phyloP scores from a whole-genome alignment of 1,284 basidiomycete species.

The Cystobasidium sp. region DNA sequence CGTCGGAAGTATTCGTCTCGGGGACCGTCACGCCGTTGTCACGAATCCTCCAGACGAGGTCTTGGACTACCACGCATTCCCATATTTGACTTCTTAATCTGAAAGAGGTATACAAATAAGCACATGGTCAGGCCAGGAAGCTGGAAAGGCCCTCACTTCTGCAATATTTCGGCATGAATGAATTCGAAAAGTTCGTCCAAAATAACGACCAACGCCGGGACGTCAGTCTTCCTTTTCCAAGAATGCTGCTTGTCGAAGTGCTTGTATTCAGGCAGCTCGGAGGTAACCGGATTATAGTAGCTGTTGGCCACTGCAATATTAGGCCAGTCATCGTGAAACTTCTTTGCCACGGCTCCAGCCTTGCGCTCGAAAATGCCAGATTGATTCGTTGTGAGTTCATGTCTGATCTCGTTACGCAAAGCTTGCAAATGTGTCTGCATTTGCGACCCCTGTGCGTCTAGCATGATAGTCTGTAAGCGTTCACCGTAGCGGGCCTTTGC shows the following conservation, averaged over 20 bases:
- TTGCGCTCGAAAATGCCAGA: slow-evolving; percentile 22
- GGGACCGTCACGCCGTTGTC: slow-evolving; percentile 5
- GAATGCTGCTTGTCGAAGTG: slow-evolving; percentile 9
- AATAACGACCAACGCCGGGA: slow-evolving; percentile 41
- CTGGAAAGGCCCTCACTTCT: slow-evolving; percentile 10
- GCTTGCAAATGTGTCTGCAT: slow-evolving; percentile 57
- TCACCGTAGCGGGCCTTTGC: slow-evolving; percentile 59
- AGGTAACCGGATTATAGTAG: slow-evolving; percentile 19
- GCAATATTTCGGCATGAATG: slow-evolving; percentile 44
- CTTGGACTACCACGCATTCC: slow-evolving; percentile 26
- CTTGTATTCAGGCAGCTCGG: slow-evolving; percentile 12
- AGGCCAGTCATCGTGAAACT: slow-evolving; percentile 28
- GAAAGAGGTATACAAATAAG: not conserved
- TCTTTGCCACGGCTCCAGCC: slow-evolving; percentile 38
- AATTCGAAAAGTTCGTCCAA: slow-evolving; percentile 47
- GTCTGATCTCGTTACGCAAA: slow-evolving; percentile 69
- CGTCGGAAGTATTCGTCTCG: not conserved
- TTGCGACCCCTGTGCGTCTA: not conserved
- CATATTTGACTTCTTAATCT: slow-evolving; percentile 36
- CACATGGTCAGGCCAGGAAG: not conserved
- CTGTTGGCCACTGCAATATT: slow-evolving; percentile 15
- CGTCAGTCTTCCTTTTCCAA: slow-evolving; percentile 40
- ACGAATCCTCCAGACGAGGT: slow-evolving; percentile 18
- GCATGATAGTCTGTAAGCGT: slow-evolving; percentile 66
- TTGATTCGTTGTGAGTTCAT: slow-evolving; percentile 67